phyloP scores from a whole-genome alignment of 441 rosid species.

The Iberis amara region DNA sequence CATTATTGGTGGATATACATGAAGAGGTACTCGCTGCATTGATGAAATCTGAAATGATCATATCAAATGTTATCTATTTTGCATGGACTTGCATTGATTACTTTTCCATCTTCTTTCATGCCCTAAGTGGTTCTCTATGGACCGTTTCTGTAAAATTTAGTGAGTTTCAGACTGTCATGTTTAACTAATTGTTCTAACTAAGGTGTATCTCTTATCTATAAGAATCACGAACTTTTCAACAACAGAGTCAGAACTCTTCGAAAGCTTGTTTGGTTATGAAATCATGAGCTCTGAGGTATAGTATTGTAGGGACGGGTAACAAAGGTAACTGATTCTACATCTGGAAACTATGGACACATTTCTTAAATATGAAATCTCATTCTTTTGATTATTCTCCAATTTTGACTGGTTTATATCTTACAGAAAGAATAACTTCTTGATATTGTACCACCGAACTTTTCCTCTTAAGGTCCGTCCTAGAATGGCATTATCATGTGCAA shows the following conservation, averaged over 20 bases:
- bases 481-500: neutral
- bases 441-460: neutral
- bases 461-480: neutral
- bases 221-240: no score
- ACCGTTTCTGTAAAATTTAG: neutral
- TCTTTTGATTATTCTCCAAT: neutral
- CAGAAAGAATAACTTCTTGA: no score
- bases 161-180: neutral
- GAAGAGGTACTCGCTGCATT: neutral
- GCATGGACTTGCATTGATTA: constrained; percentile 4
- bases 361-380: no score
- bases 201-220: no score
- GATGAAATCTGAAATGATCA: constrained; percentile 7
- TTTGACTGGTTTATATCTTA: no score
- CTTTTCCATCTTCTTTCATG: neutral
- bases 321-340: no score
- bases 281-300: no score
- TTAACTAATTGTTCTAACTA: neutral
- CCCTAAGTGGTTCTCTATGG: neutral
- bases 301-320: no score
- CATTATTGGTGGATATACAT: constrained; percentile 6
- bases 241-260: no score
- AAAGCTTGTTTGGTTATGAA: no score
- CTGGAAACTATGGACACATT: no score
- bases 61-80: constrained; percentile 6